A percentile compares a stretch with the other conserved stretches of the same genome.
Conservation (phyloP, 2,329 filamentous ascomycete species). For the Nannizziopsis barbatae region DNA sequence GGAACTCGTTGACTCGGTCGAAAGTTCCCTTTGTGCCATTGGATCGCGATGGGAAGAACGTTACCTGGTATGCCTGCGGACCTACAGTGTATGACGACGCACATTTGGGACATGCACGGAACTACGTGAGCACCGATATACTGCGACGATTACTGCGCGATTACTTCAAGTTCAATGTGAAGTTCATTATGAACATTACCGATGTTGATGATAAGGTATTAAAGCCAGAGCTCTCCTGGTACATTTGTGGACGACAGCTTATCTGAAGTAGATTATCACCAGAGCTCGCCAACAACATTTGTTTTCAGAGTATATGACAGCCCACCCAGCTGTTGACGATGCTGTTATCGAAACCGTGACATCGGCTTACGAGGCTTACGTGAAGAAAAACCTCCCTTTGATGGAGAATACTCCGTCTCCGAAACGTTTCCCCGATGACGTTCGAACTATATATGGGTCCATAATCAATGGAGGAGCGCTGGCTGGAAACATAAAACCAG, state of each 20-base stretch:
- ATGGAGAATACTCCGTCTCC: conserved; percentile 37
- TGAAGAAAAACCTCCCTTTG: conserved; percentile 57
- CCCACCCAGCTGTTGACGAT: conserved; percentile 35
- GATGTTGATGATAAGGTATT: conserved; percentile 66
- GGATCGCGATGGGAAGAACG: conserved; percentile 53
- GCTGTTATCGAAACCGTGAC: conserved; percentile 41
- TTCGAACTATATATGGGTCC: conserved; percentile 42
- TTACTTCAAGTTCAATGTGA: conserved; percentile 72
- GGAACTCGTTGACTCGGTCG: conserved; percentile 65
- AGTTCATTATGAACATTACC: conserved; percentile 89
- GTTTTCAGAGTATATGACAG: conserved; percentile 54
- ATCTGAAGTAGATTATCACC: conserved; percentile 46
- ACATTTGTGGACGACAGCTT: neutral
- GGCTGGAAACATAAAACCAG: conserved; percentile 45
- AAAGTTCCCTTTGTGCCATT: conserved; percentile 66
- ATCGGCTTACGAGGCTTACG: conserved; percentile 45
- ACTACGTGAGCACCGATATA: conserved; percentile 86
- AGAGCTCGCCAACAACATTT: conserved; percentile 66
- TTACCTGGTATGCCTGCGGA: conserved; percentile 83
- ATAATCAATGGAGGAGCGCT: conserved; percentile 46
- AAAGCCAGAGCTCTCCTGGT: neutral
- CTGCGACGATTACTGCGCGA: conserved; percentile 70
- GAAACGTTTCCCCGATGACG: conserved; percentile 38
- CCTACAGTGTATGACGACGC: conserved; percentile 75
- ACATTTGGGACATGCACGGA: conserved; percentile 72